Evolutionary conservation across 1,139 yeast genomes (phyloP).

Genomic region (Yamadazyma taylorii): DNA sequence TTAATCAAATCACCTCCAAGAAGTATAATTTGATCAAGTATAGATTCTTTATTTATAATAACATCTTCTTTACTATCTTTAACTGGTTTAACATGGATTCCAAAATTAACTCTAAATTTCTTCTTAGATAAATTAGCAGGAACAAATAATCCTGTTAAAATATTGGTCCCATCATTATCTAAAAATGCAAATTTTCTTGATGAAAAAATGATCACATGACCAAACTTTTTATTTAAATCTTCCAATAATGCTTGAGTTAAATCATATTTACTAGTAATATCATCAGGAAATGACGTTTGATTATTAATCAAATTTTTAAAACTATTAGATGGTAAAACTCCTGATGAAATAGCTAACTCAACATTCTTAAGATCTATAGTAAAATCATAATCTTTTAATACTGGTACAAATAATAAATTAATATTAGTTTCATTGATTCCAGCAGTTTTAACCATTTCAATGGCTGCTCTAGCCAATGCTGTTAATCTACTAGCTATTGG

Average conservation of each 20-base stretch:
- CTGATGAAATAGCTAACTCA: constrained; percentile 49
- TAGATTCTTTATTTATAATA: constrained; percentile 71
- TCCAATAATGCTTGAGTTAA: constrained; percentile 54
- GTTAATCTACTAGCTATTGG: constrained; percentile 88
- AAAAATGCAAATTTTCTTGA: constrained; percentile 51
- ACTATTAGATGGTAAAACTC: constrained; percentile 49
- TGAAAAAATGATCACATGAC: constrained; percentile 61
- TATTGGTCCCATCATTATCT: constrained; percentile 53
- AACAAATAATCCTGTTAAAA: constrained; percentile 78
- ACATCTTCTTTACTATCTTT: constrained; percentile 52
- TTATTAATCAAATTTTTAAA: constrained; percentile 64
- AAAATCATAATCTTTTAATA: constrained; percentile 81
- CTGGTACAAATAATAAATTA: constrained; percentile 70
- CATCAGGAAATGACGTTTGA: constrained; percentile 44
- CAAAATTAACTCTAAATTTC: constrained; percentile 78
- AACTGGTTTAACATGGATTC: constrained; percentile 69
- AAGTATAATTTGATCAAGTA: constrained; percentile 67
- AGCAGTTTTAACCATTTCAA: constrained; percentile 45
- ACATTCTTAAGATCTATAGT: constrained; percentile 57
- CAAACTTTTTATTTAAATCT: constrained; percentile 57
- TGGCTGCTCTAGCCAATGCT: constrained; percentile 78
- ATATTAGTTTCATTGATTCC: constrained; percentile 50
- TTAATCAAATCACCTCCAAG: constrained; percentile 71
- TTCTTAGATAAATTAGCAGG: constrained; percentile 57
- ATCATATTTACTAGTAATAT: constrained; percentile 49